Evolutionary conservation across 2,329 filamentous ascomycete species (phyloP).

Genomic region (Paraphaeosphaeria sporulosa): DNA sequence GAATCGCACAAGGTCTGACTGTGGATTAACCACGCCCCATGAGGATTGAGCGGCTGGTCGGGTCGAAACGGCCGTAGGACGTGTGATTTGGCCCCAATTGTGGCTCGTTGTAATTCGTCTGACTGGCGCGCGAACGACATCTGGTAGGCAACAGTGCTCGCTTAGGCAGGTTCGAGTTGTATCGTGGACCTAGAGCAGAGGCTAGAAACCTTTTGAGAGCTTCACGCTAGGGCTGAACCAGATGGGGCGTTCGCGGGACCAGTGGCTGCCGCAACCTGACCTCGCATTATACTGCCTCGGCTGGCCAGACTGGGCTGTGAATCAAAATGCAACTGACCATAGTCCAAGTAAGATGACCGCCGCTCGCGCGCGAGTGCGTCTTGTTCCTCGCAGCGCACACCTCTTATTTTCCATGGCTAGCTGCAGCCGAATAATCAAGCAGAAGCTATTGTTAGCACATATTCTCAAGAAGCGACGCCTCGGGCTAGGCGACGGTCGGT

Average conservation of each 20-base stretch:
- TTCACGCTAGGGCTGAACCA: not conserved
- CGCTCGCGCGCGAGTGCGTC: no score
- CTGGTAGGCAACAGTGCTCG: constrained; percentile 7
- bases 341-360: not conserved
- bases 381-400: not conserved
- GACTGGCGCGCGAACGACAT: not conserved
- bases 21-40: not conserved
- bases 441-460: constrained; percentile 1
- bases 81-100: not conserved
- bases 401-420: not conserved
- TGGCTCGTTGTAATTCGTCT: constrained; percentile 3
- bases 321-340: not conserved
- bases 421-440: not conserved
- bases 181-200: not conserved
- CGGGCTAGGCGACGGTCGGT: not conserved
- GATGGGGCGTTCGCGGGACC: not conserved
- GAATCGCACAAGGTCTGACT: not conserved
- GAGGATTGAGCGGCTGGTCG: not conserved
- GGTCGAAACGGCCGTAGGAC: not conserved
- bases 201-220: not conserved
- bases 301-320: not conserved
- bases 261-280: not conserved
- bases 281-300: not conserved
- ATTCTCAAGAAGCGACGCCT: not conserved
- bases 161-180: not conserved